Percentiles rank a stretch among this genome's conserved stretches.
Conservation (phyloP, 2,329 filamentous ascomycete species). For the Fusarium sp. region DNA sequence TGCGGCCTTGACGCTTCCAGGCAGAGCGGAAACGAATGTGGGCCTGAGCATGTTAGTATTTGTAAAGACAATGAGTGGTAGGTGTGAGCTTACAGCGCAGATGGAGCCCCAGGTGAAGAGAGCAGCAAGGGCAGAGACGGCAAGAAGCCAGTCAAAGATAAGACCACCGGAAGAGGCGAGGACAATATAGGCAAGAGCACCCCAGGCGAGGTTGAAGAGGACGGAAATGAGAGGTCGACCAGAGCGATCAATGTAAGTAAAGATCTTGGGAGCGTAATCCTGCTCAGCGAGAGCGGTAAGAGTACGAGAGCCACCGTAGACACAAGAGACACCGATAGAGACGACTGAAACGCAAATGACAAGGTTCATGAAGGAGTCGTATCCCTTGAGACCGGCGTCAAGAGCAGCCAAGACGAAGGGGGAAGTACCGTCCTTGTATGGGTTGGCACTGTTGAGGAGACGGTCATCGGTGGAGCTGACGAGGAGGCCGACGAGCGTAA, state of each 20-base stretch:
- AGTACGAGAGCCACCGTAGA: slow-evolving; percentile 67
- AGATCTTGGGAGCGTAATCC: slow-evolving; percentile 65
- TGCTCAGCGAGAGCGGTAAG: slow-evolving; percentile 66
- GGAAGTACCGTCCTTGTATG: slow-evolving; percentile 52
- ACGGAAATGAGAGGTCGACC: slow-evolving; percentile 63
- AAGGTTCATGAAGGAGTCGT: slow-evolving; percentile 64
- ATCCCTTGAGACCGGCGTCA: slow-evolving; percentile 60
- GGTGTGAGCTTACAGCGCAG: slow-evolving; percentile 53
- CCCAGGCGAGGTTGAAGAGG: slow-evolving; percentile 58
- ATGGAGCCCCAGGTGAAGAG: slow-evolving; percentile 76
- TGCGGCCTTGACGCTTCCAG: slow-evolving; percentile 68
- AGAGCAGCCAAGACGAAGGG: slow-evolving; percentile 63
- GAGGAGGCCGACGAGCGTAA: slow-evolving; percentile 61
- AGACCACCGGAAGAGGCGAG: slow-evolving; percentile 57
- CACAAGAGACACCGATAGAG: slow-evolving; percentile 64
- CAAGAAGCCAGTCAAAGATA: slow-evolving; percentile 73
- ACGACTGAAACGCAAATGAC: slow-evolving; percentile 66
- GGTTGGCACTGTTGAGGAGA: slow-evolving; percentile 53
- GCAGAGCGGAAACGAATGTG: slow-evolving; percentile 75
- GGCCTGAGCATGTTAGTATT: slow-evolving; percentile 1
- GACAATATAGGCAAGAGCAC: slow-evolving; percentile 60
- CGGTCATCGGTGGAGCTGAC: slow-evolving; percentile 56
- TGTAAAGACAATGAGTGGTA: rapidly evolving
- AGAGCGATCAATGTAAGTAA: slow-evolving; percentile 64
- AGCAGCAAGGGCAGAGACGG: slow-evolving; percentile 70